These are phyloP conservation scores for Earliella scabrosa DNA, from an alignment of 1,284 basidiomycete genomes.

Conservation along the genomic window DNA sequence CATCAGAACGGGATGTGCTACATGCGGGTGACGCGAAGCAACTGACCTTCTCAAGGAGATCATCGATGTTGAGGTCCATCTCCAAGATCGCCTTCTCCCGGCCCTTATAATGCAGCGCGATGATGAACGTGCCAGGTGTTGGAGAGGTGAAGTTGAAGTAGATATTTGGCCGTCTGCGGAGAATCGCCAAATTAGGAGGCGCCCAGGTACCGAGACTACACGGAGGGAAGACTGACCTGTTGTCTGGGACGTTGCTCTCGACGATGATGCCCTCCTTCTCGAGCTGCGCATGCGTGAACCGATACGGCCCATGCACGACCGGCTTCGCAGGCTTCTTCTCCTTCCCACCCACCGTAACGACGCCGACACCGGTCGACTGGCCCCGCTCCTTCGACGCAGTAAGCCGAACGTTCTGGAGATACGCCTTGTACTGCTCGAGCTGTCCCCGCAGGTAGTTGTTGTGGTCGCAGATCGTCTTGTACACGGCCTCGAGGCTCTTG, in stretches of 20 bases:
- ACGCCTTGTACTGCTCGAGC: constrained; percentile 99
- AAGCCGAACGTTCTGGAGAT: constrained; percentile 95
- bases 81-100: constrained; percentile 99
- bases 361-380: constrained; percentile 86
- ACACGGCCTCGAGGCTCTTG: constrained; percentile 91
- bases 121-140: constrained; percentile 97
- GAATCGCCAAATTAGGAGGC: neutral
- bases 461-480: constrained; percentile 99
- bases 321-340: constrained; percentile 91
- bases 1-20: too few species aligned
- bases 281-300: constrained; percentile 96
- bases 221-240: constrained; percentile 63
- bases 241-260: constrained; percentile 98
- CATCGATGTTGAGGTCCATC: constrained; percentile 99
- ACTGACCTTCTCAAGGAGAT: constrained; percentile 91
- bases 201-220: neutral
- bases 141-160: constrained; percentile 99
- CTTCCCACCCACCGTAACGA: constrained; percentile 95
- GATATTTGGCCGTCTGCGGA: constrained; percentile 87
- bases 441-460: constrained; percentile 97
- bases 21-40: too few species aligned
- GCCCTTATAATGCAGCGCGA: constrained; percentile 98
- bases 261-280: constrained; percentile 99
- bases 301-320: constrained; percentile 91
- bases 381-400: constrained; percentile 89